Conservation (phyloP, 2,329 filamentous ascomycete species). For the Fusarium poae region DNA sequence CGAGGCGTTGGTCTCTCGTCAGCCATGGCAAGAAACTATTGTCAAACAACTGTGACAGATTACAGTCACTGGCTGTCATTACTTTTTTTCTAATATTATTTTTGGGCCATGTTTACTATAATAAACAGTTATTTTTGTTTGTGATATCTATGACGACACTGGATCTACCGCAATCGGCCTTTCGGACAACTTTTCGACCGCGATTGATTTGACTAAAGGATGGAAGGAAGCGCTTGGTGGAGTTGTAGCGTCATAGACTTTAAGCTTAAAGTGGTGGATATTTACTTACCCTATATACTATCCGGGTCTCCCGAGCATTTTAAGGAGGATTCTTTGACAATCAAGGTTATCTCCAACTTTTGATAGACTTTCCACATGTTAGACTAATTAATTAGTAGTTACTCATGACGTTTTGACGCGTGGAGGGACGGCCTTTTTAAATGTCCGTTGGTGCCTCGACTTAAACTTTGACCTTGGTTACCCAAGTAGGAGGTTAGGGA, state of each 20-base stretch:
- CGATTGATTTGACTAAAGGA: constrained; percentile 4
- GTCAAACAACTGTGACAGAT: neutral
- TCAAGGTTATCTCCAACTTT: neutral
- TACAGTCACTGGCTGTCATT: neutral
- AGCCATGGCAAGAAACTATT: constrained; percentile 30
- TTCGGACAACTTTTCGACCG: constrained; percentile 35
- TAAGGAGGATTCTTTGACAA: neutral
- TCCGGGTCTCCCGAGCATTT: neutral
- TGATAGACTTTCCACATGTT: neutral
- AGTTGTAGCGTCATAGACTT: constrained; percentile 36
- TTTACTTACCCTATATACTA: constrained; percentile 16
- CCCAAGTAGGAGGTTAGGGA: too few relatives aligned
- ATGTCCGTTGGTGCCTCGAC: constrained; percentile 4
- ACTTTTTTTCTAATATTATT: neutral
- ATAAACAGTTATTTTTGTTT: constrained; percentile 6
- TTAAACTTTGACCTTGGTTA: neutral
- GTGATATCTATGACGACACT: constrained; percentile 39
- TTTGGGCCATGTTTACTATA: neutral
- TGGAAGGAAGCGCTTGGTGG: constrained; percentile 6
- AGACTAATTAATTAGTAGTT: neutral
- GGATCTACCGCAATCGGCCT: constrained; percentile 16
- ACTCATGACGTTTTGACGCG: constrained; percentile 11
- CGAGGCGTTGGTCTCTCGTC: constrained; percentile 42
- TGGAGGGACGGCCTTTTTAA: constrained; percentile 6
- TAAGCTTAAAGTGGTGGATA: constrained; percentile 16